phyloP scores from a whole-genome alignment of 345 rosid genomes.

The Kernera saxatilis region DNA sequence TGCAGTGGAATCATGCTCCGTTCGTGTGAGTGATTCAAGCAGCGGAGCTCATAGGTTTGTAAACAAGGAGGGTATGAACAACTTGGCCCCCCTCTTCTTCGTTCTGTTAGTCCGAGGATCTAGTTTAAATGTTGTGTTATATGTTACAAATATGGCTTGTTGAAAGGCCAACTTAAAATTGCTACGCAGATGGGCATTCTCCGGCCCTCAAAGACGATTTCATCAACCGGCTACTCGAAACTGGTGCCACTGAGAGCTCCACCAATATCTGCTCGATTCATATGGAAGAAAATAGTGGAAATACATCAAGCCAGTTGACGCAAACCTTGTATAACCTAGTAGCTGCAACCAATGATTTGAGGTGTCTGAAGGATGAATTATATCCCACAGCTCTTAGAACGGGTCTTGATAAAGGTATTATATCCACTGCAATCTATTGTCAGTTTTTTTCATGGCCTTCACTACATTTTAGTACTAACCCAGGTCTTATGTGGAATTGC shows the following conservation, averaged over 20 bases:
- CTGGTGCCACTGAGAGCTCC: constrained; percentile 90
- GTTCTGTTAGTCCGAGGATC: not conserved
- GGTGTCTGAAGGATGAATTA: constrained; percentile 57
- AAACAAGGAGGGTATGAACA: constrained; percentile 43
- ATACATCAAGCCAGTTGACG: constrained; percentile 36
- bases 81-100: constrained; percentile 5
- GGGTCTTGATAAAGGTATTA: constrained; percentile 48
- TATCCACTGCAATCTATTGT: not conserved
- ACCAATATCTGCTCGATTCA: constrained; percentile 39
- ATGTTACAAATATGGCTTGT: constrained; percentile 14
- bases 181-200: constrained; percentile 44
- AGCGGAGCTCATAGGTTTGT: constrained; percentile 27
- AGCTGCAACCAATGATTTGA: constrained; percentile 49
- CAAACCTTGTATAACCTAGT: constrained; percentile 48
- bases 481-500: constrained; percentile 16
- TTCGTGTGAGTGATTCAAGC: constrained; percentile 40
- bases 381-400: constrained; percentile 45
- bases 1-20: constrained; percentile 57
- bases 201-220: constrained; percentile 49
- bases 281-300: constrained; percentile 42
- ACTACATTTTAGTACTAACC: constrained; percentile 12
- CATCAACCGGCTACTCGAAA: constrained; percentile 63
- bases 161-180: constrained; percentile 27
- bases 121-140: not conserved
- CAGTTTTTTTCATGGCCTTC: not conserved